These are phyloP conservation scores for Cucumis cinereus DNA, from an alignment of 306 rosid species.

Conservation along the genomic window DNA sequence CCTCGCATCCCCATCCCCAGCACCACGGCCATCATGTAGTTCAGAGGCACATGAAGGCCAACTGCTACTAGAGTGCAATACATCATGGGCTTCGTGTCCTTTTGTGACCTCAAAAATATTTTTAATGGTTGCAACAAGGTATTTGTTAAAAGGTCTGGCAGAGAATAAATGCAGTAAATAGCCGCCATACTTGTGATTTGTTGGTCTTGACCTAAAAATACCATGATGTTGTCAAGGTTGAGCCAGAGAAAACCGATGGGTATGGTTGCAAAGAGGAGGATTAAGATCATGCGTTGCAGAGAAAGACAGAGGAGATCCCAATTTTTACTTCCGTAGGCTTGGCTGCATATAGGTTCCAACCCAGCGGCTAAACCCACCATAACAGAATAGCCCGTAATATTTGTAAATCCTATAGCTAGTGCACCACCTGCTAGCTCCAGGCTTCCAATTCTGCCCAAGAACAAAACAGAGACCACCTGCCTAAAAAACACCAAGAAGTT, in stretches of 20 bases:
- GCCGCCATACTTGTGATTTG: conserved; percentile 60
- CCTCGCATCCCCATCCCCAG: conserved; percentile 61
- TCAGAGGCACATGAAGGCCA: conserved; percentile 57
- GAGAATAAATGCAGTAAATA: conserved; percentile 54
- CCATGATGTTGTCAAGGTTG: conserved; percentile 57
- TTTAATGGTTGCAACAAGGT: conserved; percentile 61
- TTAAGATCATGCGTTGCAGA: conserved; percentile 71
- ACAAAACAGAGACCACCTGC: conserved; percentile 60
- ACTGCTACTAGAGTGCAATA: conserved; percentile 72
- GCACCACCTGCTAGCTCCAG: conserved; percentile 97
- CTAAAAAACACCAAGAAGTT: conserved; percentile 58
- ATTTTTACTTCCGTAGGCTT: conserved; percentile 74
- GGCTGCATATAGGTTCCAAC: conserved; percentile 83
- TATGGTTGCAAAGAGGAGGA: conserved; percentile 46
- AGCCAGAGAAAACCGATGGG: conserved; percentile 75
- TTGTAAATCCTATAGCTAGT: conserved; percentile 86
- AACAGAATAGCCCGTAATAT: conserved; percentile 96
- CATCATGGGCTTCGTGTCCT: conserved; percentile 83
- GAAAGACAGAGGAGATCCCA: conserved; percentile 62
- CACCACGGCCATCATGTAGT: conserved; percentile 31
- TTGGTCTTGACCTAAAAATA: conserved; percentile 62
- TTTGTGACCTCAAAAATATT: conserved; percentile 59
- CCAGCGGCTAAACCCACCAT: conserved; percentile 81
- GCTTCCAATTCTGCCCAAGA: conserved; percentile 70
- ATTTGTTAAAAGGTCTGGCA: conserved; percentile 74